A percentile compares a stretch with the other conserved stretches of the same genome.
Evolutionary conservation across 257 asterid genomes (phyloP).

Genomic region (Solanum sparsipilum): DNA sequence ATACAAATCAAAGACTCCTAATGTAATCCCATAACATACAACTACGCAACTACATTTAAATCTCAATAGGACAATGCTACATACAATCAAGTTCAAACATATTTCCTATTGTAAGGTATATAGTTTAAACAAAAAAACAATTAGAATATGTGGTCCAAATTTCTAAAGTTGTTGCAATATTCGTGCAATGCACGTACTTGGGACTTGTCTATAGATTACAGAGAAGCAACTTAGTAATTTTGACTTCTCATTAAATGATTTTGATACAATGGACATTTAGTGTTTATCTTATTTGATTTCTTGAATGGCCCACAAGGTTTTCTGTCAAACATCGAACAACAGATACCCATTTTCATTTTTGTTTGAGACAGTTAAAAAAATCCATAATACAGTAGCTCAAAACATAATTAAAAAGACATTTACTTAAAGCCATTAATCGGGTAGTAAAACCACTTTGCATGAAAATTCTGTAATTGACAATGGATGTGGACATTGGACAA

Average conservation of each 20-base stretch:
- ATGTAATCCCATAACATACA: neutral
- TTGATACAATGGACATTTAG: neutral
- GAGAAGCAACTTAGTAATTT: neutral
- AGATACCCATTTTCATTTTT: neutral
- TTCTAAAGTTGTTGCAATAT: neutral
- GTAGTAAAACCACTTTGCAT: neutral
- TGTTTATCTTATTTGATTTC: neutral
- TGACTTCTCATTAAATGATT: neutral
- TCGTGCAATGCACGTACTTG: neutral
- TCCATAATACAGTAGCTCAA: neutral
- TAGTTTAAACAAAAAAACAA: neutral
- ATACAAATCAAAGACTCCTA: neutral
- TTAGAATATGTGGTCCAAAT: neutral
- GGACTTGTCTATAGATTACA: neutral
- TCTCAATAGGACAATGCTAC: neutral
- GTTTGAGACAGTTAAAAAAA: neutral
- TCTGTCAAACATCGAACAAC: neutral
- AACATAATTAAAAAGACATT: neutral
- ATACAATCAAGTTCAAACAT: neutral
- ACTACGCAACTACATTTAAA: neutral
- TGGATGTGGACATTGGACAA: neutral
- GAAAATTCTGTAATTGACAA: neutral
- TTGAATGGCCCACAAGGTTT: neutral
- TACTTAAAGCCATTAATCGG: neutral
- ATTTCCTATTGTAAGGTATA: neutral